Percentiles rank a stretch among this genome's conserved stretches.
Evolutionary conservation across 2,329 filamentous ascomycete species (phyloP).

Genomic region (Bimuria novae-zelandiae): DNA sequence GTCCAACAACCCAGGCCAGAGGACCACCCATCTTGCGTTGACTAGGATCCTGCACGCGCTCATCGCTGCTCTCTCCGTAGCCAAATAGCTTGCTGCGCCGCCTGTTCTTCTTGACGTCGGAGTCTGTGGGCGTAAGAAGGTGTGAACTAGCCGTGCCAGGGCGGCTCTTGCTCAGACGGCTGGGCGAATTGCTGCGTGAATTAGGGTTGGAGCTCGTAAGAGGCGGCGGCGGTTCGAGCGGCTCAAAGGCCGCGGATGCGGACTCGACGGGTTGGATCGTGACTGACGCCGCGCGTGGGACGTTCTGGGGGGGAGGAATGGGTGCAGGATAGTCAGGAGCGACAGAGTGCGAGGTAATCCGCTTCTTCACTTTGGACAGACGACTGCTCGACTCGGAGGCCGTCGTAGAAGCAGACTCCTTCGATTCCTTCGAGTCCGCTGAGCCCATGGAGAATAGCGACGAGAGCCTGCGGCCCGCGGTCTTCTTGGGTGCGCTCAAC

Average conservation of each 20-base stretch:
- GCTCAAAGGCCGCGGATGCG: slow-evolving; percentile 25
- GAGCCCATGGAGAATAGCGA: slow-evolving; percentile 38
- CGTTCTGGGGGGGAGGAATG: slow-evolving; percentile 22
- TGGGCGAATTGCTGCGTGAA: slow-evolving; percentile 36
- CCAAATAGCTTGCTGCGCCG: slow-evolving; percentile 44
- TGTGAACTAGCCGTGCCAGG: slow-evolving; percentile 23
- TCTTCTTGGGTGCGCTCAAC: slow-evolving; percentile 35
- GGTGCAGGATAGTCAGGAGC: slow-evolving; percentile 38
- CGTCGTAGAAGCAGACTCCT: slow-evolving; percentile 23
- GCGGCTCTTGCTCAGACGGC: slow-evolving; percentile 25
- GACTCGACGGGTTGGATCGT: slow-evolving; percentile 35
- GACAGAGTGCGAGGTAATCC: slow-evolving; percentile 37
- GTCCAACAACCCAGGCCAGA: slow-evolving; percentile 63
- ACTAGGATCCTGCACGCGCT: slow-evolving; percentile 17
- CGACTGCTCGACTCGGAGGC: slow-evolving; percentile 36
- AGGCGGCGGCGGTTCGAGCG: slow-evolving; percentile 35
- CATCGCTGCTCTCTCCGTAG: slow-evolving; percentile 29
- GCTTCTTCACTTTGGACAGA: slow-evolving; percentile 38
- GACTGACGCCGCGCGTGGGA: slow-evolving; percentile 22
- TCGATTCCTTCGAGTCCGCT: slow-evolving; percentile 15
- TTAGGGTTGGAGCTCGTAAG: slow-evolving; percentile 22
- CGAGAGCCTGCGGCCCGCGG: slow-evolving; percentile 39
- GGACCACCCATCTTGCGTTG: slow-evolving; percentile 23
- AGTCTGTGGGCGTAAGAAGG: slow-evolving; percentile 18
- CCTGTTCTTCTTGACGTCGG: slow-evolving; percentile 38